Percentiles rank a stretch among this genome's conserved stretches.
Conservation (phyloP, 352 stramenopile species). For the Phytopythium helicoides region DNA sequence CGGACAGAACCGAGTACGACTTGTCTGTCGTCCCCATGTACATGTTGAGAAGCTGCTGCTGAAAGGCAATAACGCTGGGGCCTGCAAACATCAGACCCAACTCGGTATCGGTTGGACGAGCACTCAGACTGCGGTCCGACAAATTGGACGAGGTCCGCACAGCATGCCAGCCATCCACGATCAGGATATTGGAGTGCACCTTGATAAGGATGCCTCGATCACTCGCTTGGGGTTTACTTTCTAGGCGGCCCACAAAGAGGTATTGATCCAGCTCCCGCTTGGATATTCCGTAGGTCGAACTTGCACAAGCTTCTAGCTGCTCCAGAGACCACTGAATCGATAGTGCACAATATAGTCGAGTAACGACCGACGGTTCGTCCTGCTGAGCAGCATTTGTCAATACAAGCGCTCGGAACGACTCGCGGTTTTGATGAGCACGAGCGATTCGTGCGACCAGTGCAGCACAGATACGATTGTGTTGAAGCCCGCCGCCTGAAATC, state of each 20-base stretch:
- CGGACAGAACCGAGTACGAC: slow-evolving; percentile 27
- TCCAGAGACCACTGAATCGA: slow-evolving; percentile 80
- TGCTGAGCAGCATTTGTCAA: slow-evolving; percentile 77
- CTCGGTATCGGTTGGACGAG: slow-evolving; percentile 67
- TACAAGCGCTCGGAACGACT: slow-evolving; percentile 58
- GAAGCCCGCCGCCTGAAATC: slow-evolving; percentile 62
- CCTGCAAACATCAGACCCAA: slow-evolving; percentile 60
- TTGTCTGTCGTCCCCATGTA: slow-evolving; percentile 41
- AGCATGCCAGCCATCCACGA: slow-evolving; percentile 66
- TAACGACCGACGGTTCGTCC: slow-evolving; percentile 72
- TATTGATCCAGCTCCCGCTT: slow-evolving; percentile 36
- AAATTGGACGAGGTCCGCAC: slow-evolving; percentile 75
- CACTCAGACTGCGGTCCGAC: slow-evolving; percentile 69
- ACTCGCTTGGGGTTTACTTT: slow-evolving; percentile 8
- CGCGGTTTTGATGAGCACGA: slow-evolving; percentile 25
- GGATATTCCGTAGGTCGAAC: slow-evolving; percentile 35
- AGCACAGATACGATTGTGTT: slow-evolving; percentile 74
- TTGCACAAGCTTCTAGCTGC: slow-evolving; percentile 52
- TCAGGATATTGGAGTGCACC: slow-evolving; percentile 81
- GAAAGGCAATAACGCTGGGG: slow-evolving; percentile 33
- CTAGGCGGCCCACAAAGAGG: slow-evolving; percentile 47
- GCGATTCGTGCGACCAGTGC: slow-evolving; percentile 56
- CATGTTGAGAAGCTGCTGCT: slow-evolving; percentile 70
- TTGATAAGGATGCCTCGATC: slow-evolving; percentile 51
- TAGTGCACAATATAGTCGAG: slow-evolving; percentile 72